Evolutionary conservation across 768 basidiomycete genomes (phyloP), one percentile per base, ranked within the genome.

Genomic region (Solioccasus polychromus): DNA sequence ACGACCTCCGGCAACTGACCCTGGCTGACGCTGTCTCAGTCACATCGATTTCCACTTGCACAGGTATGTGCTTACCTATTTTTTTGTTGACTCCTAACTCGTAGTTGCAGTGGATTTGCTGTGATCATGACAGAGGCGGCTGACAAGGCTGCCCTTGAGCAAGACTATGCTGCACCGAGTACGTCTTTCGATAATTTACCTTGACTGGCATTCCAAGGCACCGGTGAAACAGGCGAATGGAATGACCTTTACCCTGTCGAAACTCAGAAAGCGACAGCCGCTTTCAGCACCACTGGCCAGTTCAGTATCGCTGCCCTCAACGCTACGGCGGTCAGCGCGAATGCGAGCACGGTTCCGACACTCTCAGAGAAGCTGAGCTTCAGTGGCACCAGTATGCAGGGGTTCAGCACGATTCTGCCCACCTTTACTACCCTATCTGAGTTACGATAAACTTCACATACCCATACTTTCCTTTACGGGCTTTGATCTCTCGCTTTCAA

Each of bases 41-140:
- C 63, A 65, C 40, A 61, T 65, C 35, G 66, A 67, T 44, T 67
- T 52, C 30, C 63, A 67, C 48, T 39, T 67, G 38, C 42, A 44
- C 39, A 32, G 35, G 63, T 67, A 43, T 9, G 63, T 42, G 8
- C 11, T 30, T 34, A 9, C 9, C 37, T 1, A 28, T 17, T 34
- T n/a, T n/a, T 18, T 41, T 10, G 30, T 39, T 11, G 18, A 36
- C 11, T 24, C 0, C 40, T 62, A n/a, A n/a, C n/a, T 17, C 18
- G 5, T 18, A 18, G 9, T 20, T 10, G 17, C 31, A 66, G 62
- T 9, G 66, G 61, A 4, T 66, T 68, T 46, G 64, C 63, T 37
- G 64, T 58, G 28, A 43, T 68, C 8, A 45, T 66, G 48, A 66
- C 62, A 0, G 63, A 64, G 50, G 53, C 60, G 1, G 58, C 58